phyloP scores from a whole-genome alignment of 2,329 filamentous ascomycete species.

The Epichloe gansuensis region DNA sequence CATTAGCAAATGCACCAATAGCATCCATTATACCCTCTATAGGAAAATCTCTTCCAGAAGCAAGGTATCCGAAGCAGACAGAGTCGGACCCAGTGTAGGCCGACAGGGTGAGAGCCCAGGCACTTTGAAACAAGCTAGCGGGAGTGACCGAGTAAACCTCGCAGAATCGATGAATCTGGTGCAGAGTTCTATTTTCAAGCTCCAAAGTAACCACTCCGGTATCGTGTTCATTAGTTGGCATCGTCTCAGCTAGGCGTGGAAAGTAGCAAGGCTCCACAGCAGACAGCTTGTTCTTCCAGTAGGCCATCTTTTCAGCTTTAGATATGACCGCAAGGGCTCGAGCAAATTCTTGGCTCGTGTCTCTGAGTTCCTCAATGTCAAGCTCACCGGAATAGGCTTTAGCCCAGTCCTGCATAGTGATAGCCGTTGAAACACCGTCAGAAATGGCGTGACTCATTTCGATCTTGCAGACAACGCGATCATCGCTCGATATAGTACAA shows the following conservation, averaged over 20 bases:
- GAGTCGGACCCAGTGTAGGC: slow-evolving; percentile 6
- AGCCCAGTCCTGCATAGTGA: slow-evolving; percentile 3
- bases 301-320: slow-evolving; percentile 1
- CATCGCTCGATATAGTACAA: not conserved
- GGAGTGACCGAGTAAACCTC: slow-evolving; percentile 3
- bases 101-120: slow-evolving; percentile 9
- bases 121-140: slow-evolving; percentile 4
- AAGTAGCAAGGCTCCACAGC: slow-evolving; percentile 6
- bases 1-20: slow-evolving; percentile 7
- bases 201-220: not conserved
- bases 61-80: slow-evolving; percentile 8
- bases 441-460: slow-evolving; percentile 8
- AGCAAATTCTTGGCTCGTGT: not conserved
- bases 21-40: slow-evolving; percentile 3
- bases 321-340: slow-evolving; percentile 1
- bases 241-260: not conserved
- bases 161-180: not conserved
- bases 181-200: not conserved
- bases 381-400: slow-evolving; percentile 3
- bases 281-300: slow-evolving; percentile 7
- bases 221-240: not conserved
- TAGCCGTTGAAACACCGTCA: slow-evolving; percentile 6
- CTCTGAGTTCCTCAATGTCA: not conserved
- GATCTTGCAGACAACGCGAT: slow-evolving; percentile 4
- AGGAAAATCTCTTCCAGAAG: slow-evolving; percentile 6